A percentile compares a stretch with the other conserved stretches of the same genome.
Evolutionary conservation across 129 eudicot species (phyloP).

Genomic region (Flaveria sonorensis): DNA sequence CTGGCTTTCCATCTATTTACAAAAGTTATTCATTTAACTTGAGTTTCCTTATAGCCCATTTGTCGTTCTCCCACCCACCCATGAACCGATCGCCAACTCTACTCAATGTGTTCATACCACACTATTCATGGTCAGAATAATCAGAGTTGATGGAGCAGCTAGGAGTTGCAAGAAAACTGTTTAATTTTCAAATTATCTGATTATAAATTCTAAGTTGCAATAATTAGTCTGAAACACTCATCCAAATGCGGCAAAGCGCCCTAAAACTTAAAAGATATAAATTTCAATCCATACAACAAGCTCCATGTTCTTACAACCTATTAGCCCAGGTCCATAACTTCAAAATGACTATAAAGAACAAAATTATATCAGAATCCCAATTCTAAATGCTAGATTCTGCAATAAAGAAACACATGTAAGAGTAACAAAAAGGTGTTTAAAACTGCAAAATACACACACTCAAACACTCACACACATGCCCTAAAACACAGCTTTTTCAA

Average conservation of each 20-base stretch:
- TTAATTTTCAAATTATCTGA: not conserved
- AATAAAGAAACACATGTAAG: not conserved
- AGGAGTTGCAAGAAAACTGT: not conserved
- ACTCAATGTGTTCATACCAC: not conserved
- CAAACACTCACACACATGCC: not conserved
- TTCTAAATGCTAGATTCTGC: not conserved
- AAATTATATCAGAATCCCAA: not conserved
- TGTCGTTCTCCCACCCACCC: too few relatives aligned
- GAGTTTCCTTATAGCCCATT: not conserved
- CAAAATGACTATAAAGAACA: not conserved
- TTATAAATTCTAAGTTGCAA: not conserved
- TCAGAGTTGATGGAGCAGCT: not conserved
- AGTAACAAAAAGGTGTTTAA: too few relatives aligned
- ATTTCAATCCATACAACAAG: not conserved
- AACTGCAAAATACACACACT: not conserved
- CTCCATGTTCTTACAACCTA: constrained; percentile 1
- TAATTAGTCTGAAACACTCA: not conserved
- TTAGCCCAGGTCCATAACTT: not conserved
- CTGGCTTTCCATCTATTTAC: not conserved
- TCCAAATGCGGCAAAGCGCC: not conserved
- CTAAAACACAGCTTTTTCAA: constrained; percentile 4
- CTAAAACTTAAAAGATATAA: not conserved
- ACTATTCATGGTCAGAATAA: too few relatives aligned
- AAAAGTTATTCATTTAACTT: not conserved
- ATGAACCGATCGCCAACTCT: too few relatives aligned